Base-by-base conservation (phyloP, 768 basidiomycete genomes). In the Clavaria fumosa region DNA sequence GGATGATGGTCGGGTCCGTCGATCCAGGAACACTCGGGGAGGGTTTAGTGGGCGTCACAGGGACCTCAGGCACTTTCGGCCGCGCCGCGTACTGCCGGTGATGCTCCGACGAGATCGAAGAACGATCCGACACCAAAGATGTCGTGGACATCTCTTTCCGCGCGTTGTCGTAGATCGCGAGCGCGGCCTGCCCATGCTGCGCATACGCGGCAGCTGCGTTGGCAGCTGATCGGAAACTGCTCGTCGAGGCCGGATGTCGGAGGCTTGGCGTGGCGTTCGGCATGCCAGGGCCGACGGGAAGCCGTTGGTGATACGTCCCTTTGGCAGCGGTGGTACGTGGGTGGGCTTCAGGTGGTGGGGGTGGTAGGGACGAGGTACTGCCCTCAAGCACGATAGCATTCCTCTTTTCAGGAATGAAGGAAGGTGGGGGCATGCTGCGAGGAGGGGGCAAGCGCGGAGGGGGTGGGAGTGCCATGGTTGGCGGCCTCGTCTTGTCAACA, bases 1-100 rank as follows among this genome's bases (percentile, higher is more conserved):
- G 93, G 46, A 97, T 95, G 50, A 95, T 62, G 2, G 67, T 60
- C 3, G 90, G 91, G 51, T 99, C 93, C 19, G 93, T 95, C 14
- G 77, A 60, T 31, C 63, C 67, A 23, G 54, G 58, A 19, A 48
- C 50, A 9, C 44, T 54, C 28, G 47, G 41, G 36, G 60, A 63
- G 4, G 59, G 56, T 47, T 62, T 67, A 39, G 62, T 58, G n/a
- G 69, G 69, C 14, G 64, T 64, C 24, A 57, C 53, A 32, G 70
- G 66, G 5, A 52, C 50, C 7, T 47, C 58, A 15, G 58, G 50
- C 30, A 53, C 50, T 35, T 40, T 43, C 39, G 61, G 58, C 34
- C 60, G 47, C 21, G 59, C 63, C 35, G 56, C 58, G 34, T 58
- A 45, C 53, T 68, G 72, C 22, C 56, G 59, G 44, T 76, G 67